Evolutionary conservation across 2,329 filamentous ascomycete genomes (phyloP).

Genomic region (Arachnomyces sp.): DNA sequence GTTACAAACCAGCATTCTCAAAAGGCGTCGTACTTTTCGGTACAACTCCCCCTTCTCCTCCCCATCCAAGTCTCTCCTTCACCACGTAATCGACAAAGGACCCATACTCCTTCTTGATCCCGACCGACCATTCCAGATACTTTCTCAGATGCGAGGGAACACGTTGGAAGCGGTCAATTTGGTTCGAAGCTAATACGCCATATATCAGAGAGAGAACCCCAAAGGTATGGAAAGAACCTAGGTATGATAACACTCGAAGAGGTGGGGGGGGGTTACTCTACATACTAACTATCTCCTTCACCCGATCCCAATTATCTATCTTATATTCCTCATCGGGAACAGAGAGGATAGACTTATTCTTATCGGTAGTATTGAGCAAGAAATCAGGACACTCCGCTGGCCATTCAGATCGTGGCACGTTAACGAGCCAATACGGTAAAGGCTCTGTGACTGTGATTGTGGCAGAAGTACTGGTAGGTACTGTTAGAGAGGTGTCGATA

Average conservation of each 20-base stretch:
- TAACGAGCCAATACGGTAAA: slow-evolving; percentile 73
- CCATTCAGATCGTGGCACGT: slow-evolving; percentile 57
- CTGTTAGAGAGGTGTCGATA: slow-evolving; percentile 11
- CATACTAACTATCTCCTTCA: slow-evolving; percentile 52
- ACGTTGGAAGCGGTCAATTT: slow-evolving; percentile 67
- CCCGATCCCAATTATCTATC: slow-evolving; percentile 60
- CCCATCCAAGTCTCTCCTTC: slow-evolving; percentile 62
- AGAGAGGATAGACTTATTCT: slow-evolving; percentile 61
- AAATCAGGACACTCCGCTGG: slow-evolving; percentile 63
- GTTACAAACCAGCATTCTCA: slow-evolving; percentile 26
- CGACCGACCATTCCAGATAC: slow-evolving; percentile 63
- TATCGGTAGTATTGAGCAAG: slow-evolving; percentile 53
- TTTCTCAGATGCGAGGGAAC: slow-evolving; percentile 67
- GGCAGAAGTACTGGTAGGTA: slow-evolving; percentile 18
- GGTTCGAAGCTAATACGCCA: slow-evolving; percentile 42
- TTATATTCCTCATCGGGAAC: slow-evolving; percentile 61
- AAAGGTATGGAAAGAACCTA: no score
- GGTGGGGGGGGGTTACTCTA: no score
- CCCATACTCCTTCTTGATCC: slow-evolving; percentile 59
- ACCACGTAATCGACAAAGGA: slow-evolving; percentile 72
- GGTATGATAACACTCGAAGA: no score
- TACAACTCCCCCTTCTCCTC: slow-evolving; percentile 31
- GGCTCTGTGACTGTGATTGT: slow-evolving; percentile 15
- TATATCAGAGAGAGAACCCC: no score
- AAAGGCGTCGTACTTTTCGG: slow-evolving; percentile 22